These are phyloP conservation scores for Pisolithus orientalis DNA, from an alignment of 768 basidiomycete genomes.

Conservation along the genomic window DNA sequence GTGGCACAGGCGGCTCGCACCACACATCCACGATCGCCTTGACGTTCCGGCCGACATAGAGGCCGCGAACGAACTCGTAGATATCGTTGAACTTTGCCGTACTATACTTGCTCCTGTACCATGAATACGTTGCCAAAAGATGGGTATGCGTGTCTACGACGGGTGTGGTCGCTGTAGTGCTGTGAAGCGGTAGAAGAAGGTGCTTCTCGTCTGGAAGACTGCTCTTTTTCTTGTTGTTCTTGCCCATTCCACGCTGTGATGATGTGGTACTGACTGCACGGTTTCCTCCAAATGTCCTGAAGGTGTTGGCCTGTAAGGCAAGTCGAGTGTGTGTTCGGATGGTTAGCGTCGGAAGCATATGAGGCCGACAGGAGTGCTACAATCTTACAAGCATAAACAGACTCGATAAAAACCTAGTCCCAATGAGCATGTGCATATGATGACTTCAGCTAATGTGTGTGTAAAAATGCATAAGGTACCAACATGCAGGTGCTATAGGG, in stretches of 20 bases:
- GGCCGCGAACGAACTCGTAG: conserved; percentile 60
- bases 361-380: not conserved
- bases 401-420: too few relatives aligned
- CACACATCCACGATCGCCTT: conserved; percentile 78
- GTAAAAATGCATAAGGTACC: too few relatives aligned
- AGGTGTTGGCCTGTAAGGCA: not conserved
- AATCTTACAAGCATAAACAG: not conserved
- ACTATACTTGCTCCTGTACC: conserved; percentile 59
- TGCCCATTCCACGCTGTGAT: conserved; percentile 35
- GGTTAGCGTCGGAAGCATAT: not conserved
- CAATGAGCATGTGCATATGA: too few relatives aligned
- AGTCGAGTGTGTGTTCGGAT: not conserved
- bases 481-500: too few relatives aligned
- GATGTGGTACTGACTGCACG: conserved; percentile 34
- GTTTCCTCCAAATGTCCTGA: conserved; percentile 1
- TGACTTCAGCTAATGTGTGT: too few relatives aligned
- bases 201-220: conserved; percentile 26
- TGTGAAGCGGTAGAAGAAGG: conserved; percentile 28
- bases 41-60: conserved; percentile 54
- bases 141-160: conserved; percentile 87
- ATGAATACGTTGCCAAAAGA: conserved; percentile 63
- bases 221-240: conserved; percentile 29
- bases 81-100: conserved; percentile 46
- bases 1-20: conserved; percentile 74
- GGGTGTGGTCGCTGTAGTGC: conserved; percentile 17